Percentiles rank a stretch among this genome's conserved stretches.
Evolutionary conservation across 1,139 yeast species (phyloP).

Genomic region (Pneumocystis sp.): DNA sequence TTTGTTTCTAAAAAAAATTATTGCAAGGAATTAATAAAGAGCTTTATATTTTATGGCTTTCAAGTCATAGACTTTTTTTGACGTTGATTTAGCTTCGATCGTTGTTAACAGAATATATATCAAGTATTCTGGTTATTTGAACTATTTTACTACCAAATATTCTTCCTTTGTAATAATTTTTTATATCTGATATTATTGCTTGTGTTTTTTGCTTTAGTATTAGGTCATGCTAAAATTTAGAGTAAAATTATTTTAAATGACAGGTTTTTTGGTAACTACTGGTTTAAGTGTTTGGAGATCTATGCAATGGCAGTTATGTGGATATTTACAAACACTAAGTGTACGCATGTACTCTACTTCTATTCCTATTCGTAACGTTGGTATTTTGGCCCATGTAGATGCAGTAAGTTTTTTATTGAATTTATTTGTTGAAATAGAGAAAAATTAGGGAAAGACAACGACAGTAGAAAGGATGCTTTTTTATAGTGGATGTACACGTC

Average conservation of each 20-base stretch:
- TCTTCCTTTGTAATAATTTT: not conserved
- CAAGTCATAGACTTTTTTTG: not conserved
- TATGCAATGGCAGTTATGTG: not conserved
- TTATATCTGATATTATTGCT: not conserved
- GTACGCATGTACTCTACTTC: not conserved
- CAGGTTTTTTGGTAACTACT: not conserved
- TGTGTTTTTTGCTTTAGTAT: not conserved
- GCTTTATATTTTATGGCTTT: not conserved
- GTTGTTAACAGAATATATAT: too few species aligned
- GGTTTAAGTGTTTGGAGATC: not conserved
- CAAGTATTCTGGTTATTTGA: not conserved
- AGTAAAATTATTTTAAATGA: not conserved
- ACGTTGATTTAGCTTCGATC: not conserved
- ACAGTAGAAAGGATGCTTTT: constrained; percentile 84
- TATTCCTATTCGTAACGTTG: constrained; percentile 45
- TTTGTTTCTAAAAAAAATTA: not conserved
- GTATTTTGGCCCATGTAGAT: constrained; percentile 71
- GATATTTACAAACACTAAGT: not conserved
- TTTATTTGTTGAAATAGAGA: not conserved
- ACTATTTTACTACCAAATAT: too few species aligned
- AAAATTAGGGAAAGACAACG: constrained; percentile 71
- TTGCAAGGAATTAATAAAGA: not conserved
- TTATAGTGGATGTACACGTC: constrained; percentile 63
- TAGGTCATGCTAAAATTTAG: not conserved
- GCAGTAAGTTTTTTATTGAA: constrained; percentile 26